Evolutionary conservation across 176 grass and related monocot species (phyloP), one percentile per base, ranked within the genome.

Genomic region (Hordeum marinum): DNA sequence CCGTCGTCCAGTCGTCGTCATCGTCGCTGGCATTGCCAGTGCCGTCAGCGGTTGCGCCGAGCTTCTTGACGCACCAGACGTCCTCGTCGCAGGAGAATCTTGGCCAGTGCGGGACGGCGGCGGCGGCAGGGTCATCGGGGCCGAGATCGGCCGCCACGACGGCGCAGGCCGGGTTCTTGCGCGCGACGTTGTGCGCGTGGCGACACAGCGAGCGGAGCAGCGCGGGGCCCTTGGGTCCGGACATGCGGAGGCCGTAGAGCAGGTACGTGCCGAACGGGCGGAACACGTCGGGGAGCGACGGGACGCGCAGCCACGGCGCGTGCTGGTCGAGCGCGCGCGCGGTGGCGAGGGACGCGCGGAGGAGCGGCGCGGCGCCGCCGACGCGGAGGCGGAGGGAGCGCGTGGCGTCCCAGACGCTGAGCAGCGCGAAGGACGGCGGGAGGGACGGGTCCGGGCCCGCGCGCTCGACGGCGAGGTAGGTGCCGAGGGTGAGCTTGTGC

Each of bases 321-420:
- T 46, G 65, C 31, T 45, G 20, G 83, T 95, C 93, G 34, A 92
- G 75, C 6, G 88, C 85, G 18, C 93, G 90, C 52, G 87, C 90
- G 9, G 91, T 82, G 15, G 90, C 83, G 15, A 95, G 77, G 45
- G 75, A 90, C 80, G 57, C 88, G 25, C 68, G 90, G 57, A 83
- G 88, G 11, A 75, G 83, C 25, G 70, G 21, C 6, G 60, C 63
- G 26, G 83, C 88, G 23, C 87, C 90, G 74, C 83, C 76, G 32
- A 92, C 85, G 69, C 88, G 90, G 71, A 95, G 60, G 66, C 88
- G 82, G 58, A 92, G 90, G 14, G 87, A 83, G 43, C 80, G 88
- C 54, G 93, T 92, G 32, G 90, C 89, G 80, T 95, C 93, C 82
- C 85, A 95, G 20, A 95, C 83, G 80, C 90, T 90, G 63, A 92